Conservation (phyloP, 495 filamentous ascomycete species). For the Pyronema domesticum region DNA sequence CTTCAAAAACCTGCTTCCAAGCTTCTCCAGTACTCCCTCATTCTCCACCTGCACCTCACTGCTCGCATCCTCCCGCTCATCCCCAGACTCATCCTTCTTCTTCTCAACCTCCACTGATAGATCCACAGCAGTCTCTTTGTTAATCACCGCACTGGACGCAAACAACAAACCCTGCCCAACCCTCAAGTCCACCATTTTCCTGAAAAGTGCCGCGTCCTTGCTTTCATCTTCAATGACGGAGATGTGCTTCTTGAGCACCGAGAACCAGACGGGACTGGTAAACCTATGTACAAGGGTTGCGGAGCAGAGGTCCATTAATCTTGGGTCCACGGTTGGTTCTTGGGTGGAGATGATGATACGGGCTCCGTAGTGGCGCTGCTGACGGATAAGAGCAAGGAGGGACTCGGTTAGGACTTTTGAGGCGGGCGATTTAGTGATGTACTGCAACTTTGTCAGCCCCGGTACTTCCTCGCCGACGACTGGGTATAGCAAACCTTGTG, state of each 20-base stretch:
- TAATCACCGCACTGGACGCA: conserved; percentile 12
- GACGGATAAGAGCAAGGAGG: conserved; percentile 43
- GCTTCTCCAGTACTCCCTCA: not conserved
- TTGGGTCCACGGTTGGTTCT: conserved; percentile 54
- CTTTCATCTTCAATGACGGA: conserved; percentile 24
- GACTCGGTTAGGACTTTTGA: conserved; percentile 40
- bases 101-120: not conserved
- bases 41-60: not conserved
- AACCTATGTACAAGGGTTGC: conserved; percentile 60
- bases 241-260: conserved; percentile 38
- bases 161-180: conserved; percentile 23
- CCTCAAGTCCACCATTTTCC: conserved; percentile 13
- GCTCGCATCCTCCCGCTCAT: not conserved
- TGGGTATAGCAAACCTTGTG: conserved; percentile 14
- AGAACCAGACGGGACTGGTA: conserved; percentile 49
- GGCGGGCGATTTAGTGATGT: conserved; percentile 30
- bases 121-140: no score
- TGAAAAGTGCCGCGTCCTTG: conserved; percentile 9
- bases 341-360: conserved; percentile 59
- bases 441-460: conserved; percentile 25
- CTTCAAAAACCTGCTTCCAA: conserved; percentile 8
- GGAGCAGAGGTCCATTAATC: conserved; percentile 52
- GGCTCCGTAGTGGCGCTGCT: conserved; percentile 49
- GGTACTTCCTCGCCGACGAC: not conserved
- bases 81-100: not conserved